phyloP scores from a whole-genome alignment of 805 yeast species.

The Lipomyces spencermartinsiae region DNA sequence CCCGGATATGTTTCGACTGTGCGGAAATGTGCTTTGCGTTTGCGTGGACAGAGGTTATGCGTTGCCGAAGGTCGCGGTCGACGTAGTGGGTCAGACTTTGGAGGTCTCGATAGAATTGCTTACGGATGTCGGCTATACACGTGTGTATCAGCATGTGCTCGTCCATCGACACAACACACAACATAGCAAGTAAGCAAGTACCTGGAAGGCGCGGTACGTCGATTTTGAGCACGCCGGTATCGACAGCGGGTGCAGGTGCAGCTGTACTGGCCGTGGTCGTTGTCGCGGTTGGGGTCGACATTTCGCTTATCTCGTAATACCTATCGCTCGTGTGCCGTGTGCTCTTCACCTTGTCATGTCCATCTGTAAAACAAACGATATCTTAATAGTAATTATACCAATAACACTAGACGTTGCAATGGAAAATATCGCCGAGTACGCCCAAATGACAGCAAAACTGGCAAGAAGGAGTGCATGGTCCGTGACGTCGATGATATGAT shows the following conservation, averaged over 20 bases:
- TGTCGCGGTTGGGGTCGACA: not conserved
- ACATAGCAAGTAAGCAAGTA: not conserved
- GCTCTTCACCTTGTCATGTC: not conserved
- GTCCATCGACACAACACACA: not conserved
- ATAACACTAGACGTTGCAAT: too few species aligned
- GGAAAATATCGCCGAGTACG: not conserved
- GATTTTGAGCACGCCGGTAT: not conserved
- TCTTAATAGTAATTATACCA: not conserved
- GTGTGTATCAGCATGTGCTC: not conserved
- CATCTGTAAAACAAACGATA: not conserved
- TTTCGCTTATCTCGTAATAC: not conserved
- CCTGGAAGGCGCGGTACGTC: slow-evolving; percentile 1
- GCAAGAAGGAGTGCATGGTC: not conserved
- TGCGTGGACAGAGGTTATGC: slow-evolving; percentile 35
- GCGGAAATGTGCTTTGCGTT: slow-evolving; percentile 34
- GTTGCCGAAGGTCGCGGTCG: slow-evolving; percentile 34
- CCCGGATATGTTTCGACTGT: slow-evolving; percentile 33
- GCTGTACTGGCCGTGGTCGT: not conserved
- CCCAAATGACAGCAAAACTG: not conserved
- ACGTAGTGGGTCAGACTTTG: slow-evolving; percentile 32
- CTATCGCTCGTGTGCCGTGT: not conserved
- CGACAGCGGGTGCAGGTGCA: not conserved
- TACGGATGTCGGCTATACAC: slow-evolving; percentile 23
- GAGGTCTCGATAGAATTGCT: slow-evolving; percentile 33
- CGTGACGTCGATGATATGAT: not conserved